These are phyloP conservation scores for Saccharum hybrid DNA, from an alignment of 202 grass and related monocot genomes.

Conservation along the genomic window DNA sequence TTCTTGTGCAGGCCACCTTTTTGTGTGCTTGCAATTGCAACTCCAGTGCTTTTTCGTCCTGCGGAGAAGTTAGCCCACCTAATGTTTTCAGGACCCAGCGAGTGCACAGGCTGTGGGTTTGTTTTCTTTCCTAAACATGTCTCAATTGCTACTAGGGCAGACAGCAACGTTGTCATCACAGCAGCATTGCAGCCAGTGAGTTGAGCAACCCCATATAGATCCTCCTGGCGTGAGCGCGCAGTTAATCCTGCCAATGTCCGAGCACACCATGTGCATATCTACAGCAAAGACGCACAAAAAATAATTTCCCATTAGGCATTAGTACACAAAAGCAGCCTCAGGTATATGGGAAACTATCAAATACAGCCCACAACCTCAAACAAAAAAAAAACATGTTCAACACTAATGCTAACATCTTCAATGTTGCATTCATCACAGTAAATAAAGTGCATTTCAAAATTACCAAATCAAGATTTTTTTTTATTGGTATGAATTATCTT, in stretches of 20 bases:
- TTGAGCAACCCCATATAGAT: slow-evolving; percentile 89
- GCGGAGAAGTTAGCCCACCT: slow-evolving; percentile 63
- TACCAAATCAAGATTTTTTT: not conserved
- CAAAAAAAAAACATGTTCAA: slow-evolving; percentile 7
- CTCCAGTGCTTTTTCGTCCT: slow-evolving; percentile 54
- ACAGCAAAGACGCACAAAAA: slow-evolving; percentile 3
- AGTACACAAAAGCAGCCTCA: not conserved
- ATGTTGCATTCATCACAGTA: not conserved
- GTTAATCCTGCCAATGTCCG: slow-evolving; percentile 74
- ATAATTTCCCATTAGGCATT: slow-evolving; percentile 14
- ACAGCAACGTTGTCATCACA: slow-evolving; percentile 76
- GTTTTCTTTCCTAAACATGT: slow-evolving; percentile 93
- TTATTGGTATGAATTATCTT: not conserved
- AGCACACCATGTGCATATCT: slow-evolving; percentile 83
- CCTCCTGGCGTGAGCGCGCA: slow-evolving; percentile 68
- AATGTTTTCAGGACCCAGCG: slow-evolving; percentile 63
- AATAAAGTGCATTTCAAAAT: slow-evolving; percentile 27
- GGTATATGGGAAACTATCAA: not conserved
- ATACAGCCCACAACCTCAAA: slow-evolving; percentile 17
- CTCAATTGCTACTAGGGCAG: slow-evolving; percentile 79
- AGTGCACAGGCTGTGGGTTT: slow-evolving; percentile 46
- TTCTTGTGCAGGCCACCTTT: slow-evolving; percentile 62
- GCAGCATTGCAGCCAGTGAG: slow-evolving; percentile 80
- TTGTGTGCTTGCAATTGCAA: slow-evolving; percentile 57
- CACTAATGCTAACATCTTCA: not conserved